Evolutionary conservation across 2,329 filamentous ascomycete genomes (phyloP), one percentile per base, ranked within the genome.

Genomic region (Raffaelea albimanens): DNA sequence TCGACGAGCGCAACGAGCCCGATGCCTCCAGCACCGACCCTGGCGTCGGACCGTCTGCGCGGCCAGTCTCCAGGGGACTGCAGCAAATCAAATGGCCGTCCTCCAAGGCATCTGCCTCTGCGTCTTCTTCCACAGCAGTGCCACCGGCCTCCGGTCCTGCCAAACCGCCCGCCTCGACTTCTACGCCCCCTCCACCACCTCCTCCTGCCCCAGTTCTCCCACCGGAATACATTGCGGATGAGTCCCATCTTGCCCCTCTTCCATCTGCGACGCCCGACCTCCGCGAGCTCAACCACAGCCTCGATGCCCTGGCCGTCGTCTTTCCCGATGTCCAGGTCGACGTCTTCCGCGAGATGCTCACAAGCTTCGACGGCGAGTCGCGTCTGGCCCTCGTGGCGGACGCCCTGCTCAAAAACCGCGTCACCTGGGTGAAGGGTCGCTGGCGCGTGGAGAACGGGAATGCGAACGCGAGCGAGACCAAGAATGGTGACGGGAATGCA

Each of bases 241-340:
- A 77, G 52, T 61, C 71, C 29, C 73, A 83, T 56, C 68, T 83
- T 22, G 62, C 60, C 19, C 67, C 67, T 40, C 53, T 70, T 21
- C 62, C 64, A 8, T 66, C 68, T 54, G 77, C 82, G 50, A 67
- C 75, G 33, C 75, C 77, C 36, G 76, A 87, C 56, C 71, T 89
- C 21, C 71, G 76, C 54, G 78, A 83, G 50, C 72, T 91, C 43
- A 91, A 91, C 66, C 70, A 71, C 44, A 75, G 80, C 56, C 77
- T 93, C 53, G 76, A 78, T 51, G 78, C 75, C 13, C 75, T 93
- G 40, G 78, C 80, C 20, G 78, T 78, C 43, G 73, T 90, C 9
- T 93, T 93, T 55, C 87, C 87, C 23, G 80, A 90, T 63, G 72
- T 90, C n/a, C 83, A 88, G 63, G 72, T 86, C 50, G 85, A 90